Conservation (phyloP, 306 rosid genomes). For the Abrus precatorius region DNA sequence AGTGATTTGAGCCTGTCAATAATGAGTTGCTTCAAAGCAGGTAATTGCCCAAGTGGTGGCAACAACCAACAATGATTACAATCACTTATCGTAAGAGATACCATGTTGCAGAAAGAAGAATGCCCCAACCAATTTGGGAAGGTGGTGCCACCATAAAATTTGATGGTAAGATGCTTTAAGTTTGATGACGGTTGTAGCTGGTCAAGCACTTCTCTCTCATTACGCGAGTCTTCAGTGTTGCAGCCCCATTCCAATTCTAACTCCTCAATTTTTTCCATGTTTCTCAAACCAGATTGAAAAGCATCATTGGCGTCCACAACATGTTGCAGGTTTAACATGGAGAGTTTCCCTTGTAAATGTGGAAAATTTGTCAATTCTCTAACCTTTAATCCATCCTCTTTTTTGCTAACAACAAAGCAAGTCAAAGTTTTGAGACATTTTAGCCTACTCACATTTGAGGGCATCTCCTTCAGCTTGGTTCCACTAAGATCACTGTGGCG, state of each 20-base stretch:
- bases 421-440: conserved; percentile 34
- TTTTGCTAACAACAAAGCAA: conserved; percentile 18
- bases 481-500: background rate
- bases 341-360: conserved; percentile 25
- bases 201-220: conserved; percentile 29
- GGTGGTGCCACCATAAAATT: conserved; percentile 30
- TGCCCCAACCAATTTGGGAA: conserved; percentile 42
- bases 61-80: conserved; percentile 28
- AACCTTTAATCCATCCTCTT: background rate
- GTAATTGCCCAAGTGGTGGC: conserved; percentile 40
- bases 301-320: conserved; percentile 15
- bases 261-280: background rate
- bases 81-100: background rate
- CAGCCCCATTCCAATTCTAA: conserved; percentile 30
- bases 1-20: background rate
- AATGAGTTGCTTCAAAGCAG: conserved; percentile 3
- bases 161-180: conserved; percentile 23
- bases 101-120: conserved; percentile 28
- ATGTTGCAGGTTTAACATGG: conserved; percentile 29
- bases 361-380: conserved; percentile 6
- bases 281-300: conserved; percentile 9
- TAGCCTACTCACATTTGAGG: background rate
- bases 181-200: conserved; percentile 33
- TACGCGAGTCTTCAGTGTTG: background rate
- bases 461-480: conserved; percentile 28